Base-by-base conservation (phyloP, 345 rosid genomes). In the Rhodamnia argentea region DNA sequence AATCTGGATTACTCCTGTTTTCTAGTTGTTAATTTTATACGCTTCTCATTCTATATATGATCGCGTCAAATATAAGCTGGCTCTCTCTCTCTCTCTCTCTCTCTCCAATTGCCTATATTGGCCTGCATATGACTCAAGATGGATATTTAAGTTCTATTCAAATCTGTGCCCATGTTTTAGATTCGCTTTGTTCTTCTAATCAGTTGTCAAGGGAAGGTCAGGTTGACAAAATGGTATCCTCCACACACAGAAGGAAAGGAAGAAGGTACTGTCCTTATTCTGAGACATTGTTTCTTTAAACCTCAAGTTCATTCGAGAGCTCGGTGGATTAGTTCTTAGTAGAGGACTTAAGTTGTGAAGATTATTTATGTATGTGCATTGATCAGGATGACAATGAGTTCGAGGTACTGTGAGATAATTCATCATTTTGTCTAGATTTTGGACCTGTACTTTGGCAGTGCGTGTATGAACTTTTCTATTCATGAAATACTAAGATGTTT, bases 151-250 rank as follows among this genome's bases (percentile, higher is more conserved):
- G 5, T 9, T 13, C 27, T 56, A 44, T 56, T 47, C 52, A 13
- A 2, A 47, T 57, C 13, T 57, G 85, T 42, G 54, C 10, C 37
- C 11, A 20, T 86, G 44, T 89, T 86, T 44, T 92, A 95, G 96
- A 93, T 95, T 92, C 95, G 92, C 53, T 97, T 97, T 86, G 99
- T 97, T 87, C 94, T 95, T 88, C 95, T 96, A n/a, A 93, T 97
- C 86, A 96, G 99, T 89, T 95, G 98, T 50, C 99, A 97, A 93
- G 99, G 99, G 55, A 96, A 97, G 93, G 98, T 96, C 53, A 90
- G 99, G 89, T 92, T 96, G 88, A 96, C 99, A 75, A 97, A 97
- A 86, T 95, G 99, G 99, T 97, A 94, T 88, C 3, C 40, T 37
- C 40, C 40, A 37, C 3, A 2, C 40, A 37, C 40, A 37, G 40